Evolutionary conservation across 805 yeast genomes (phyloP), one percentile per base, ranked within the genome.

Genomic region (Saccharomycopsis amapae): DNA sequence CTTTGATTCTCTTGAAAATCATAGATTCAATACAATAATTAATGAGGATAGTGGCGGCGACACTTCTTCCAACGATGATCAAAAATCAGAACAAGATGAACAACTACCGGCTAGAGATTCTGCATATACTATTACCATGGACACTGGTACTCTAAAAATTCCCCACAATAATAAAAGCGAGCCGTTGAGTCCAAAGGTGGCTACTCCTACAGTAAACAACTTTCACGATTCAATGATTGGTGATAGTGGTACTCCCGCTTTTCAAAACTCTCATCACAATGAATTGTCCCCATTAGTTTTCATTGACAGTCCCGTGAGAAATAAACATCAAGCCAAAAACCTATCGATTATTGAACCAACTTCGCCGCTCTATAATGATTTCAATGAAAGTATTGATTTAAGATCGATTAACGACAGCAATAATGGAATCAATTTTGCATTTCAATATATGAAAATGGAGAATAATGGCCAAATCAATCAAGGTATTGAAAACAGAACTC

Each of bases 271-370:
- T 31, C 17, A 31, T n/a, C 10, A n/a, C 5, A 42, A 36, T 4
- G 48, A 45, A 19, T 30, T 45, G 5, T 43, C 48, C 19, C 51
- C 51, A 7, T 38, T 48, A 37, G 44, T 40, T 18, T 48, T 48
- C 32, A 37, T 48, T 4, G 51, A 44, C 18, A 45, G 49, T 34
- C 51, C 51, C 6, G 41, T 41, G 12, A 30, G 49, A 40, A n/a
- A 36, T 15, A 40, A 34, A 15, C 19, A 38, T 25, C 41, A 34
- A 5, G 19, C 38, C n/a, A 30, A 22, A 9, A 44, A 17, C 19
- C 13, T 17, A 6, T 25, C 17, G 2, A 31, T 26, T 32, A 15
- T 34, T 19, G 35, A 34, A 18, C 23, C 24, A 13, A 20, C 7
- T 15, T 35, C 13, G 40, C 20, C 34, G n/a, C 25, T 31, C 30